Evolutionary conservation across 371 early-diverging fungal species (phyloP), one percentile per base, ranked within the genome.

Genomic region (Saksenaea vasiformis): DNA sequence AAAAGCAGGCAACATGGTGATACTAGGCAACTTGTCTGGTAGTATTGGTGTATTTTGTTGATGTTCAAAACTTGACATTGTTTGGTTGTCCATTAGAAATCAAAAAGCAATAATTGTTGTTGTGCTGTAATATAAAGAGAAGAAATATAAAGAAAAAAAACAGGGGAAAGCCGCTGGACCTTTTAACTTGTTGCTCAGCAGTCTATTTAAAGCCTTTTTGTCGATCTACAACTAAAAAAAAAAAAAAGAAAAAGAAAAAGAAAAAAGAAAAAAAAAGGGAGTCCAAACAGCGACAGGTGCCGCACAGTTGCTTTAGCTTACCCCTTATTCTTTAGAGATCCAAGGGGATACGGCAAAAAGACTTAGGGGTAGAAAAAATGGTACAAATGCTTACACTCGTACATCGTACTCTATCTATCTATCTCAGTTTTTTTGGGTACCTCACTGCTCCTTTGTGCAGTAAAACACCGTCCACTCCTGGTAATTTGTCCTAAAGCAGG

Each of bases 21-120:
- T 70, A 56, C 66, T 70, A 28, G 69, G 69, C 53, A 69, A 47
- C 62, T 69, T 69, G 34, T 64, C 64, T 27, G 60, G 60, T 38
- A 61, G 58, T 17, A 64, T 61, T 34, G 65, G 65, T 13, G 65
- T 69, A 39, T 41, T 47, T 26, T 59, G 69, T 35, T 69, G 65
- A n/a, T 68, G 63, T 54, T 61, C 61, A 31, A 61, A 64, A 47
- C 44, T 35, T 31, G 64, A 64, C 64, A 57, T 57, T 17, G 58
- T 47, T 22, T 47, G 51, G 22, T 11, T 47, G 22, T 47, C 51
- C 51, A 47, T 47, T 17, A 22, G 24, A 47, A 19, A 22, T n/a
- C 17, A 56, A 35, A 38, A 11, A 35, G 22, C n/a, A 41, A 35
- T 34, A 38, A 37, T 26, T 39, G 15, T 19, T 24, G 37, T 56